A percentile compares a stretch with the other conserved stretches of the same genome.
These are phyloP conservation scores for Marasmius sp. DNA, from an alignment of 1,284 basidiomycete genomes.

Conservation along the genomic window DNA sequence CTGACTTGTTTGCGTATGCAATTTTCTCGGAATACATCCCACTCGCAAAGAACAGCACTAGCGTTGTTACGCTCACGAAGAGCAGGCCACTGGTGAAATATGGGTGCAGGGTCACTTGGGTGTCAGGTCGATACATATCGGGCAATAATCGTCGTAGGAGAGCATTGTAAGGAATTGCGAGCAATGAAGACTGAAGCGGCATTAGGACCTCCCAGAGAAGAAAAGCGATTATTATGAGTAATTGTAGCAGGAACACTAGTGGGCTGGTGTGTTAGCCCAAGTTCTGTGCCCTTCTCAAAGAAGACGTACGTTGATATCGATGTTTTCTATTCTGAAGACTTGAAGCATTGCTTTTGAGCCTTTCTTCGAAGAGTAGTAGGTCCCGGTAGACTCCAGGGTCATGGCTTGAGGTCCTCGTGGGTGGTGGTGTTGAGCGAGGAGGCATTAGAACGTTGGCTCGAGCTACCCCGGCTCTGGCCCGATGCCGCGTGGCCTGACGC, in stretches of 20 bases:
- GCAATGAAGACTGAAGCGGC: constrained; percentile 56
- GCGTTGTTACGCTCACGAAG: constrained; percentile 85
- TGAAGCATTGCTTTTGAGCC: constrained; percentile 91
- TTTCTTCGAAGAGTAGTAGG: constrained; percentile 91
- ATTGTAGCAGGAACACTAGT: constrained; percentile 74
- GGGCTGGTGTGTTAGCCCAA: constrained; percentile 3
- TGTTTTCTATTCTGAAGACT: constrained; percentile 79
- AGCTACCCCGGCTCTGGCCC: background rate
- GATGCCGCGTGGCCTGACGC: background rate
- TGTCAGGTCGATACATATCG: constrained; percentile 44
- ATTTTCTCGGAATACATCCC: constrained; percentile 98
- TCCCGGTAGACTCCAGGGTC: constrained; percentile 84
- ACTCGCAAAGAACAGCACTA: constrained; percentile 94
- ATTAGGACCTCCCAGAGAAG: constrained; percentile 75
- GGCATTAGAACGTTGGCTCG: constrained; percentile 24
- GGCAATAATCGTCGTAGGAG: constrained; percentile 50
- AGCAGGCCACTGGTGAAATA: constrained; percentile 77
- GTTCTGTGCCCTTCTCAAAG: background rate
- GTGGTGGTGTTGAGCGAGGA: constrained; percentile 38
- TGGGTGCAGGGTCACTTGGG: constrained; percentile 53
- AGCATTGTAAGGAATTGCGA: constrained; percentile 62
- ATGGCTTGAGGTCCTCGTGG: constrained; percentile 48
- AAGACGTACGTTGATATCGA: constrained; percentile 81
- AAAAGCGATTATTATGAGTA: constrained; percentile 69
- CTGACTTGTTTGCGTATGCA: constrained; percentile 91